These are phyloP conservation scores for Poa annua DNA, from an alignment of 176 grass and related monocot species.

Conservation along the genomic window DNA sequence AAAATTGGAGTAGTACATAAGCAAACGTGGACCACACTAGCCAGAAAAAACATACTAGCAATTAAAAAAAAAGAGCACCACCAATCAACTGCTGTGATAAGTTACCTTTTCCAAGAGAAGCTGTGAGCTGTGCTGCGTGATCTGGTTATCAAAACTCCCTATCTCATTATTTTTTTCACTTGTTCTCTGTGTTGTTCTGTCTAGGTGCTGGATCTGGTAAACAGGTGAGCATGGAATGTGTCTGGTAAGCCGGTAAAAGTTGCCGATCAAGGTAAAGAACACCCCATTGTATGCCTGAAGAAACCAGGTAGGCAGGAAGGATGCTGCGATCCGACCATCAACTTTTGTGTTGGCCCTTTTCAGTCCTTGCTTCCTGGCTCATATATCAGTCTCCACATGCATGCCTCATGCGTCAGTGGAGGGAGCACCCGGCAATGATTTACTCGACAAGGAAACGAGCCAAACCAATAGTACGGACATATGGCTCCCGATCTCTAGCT, in stretches of 20 bases:
- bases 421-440: not conserved
- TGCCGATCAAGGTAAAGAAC: constrained; percentile 8
- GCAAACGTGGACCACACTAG: constrained; percentile 35
- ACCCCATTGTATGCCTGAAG: not conserved
- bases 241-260: constrained; percentile 38
- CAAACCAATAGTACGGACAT: too few species aligned
- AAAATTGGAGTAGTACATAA: constrained; percentile 1
- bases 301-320: constrained; percentile 37
- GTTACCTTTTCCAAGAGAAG: not conserved
- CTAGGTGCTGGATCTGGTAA: constrained; percentile 30
- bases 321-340: constrained; percentile 40
- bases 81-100: not conserved
- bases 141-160: constrained; percentile 34
- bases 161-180: too few species aligned
- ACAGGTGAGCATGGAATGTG: not conserved
- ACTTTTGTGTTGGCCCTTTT: constrained; percentile 49
- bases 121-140: constrained; percentile 19
- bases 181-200: not conserved
- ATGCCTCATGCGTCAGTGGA: constrained; percentile 28
- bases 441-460: not conserved
- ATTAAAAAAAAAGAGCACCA: not conserved
- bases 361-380: constrained; percentile 27
- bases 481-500: too few species aligned
- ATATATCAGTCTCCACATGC: constrained; percentile 38
- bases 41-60: not conserved